A percentile compares a stretch with the other conserved stretches of the same genome.
Evolutionary conservation across 164 flowering plant genomes (phyloP).

Genomic region (Nymphaea thermarum): DNA sequence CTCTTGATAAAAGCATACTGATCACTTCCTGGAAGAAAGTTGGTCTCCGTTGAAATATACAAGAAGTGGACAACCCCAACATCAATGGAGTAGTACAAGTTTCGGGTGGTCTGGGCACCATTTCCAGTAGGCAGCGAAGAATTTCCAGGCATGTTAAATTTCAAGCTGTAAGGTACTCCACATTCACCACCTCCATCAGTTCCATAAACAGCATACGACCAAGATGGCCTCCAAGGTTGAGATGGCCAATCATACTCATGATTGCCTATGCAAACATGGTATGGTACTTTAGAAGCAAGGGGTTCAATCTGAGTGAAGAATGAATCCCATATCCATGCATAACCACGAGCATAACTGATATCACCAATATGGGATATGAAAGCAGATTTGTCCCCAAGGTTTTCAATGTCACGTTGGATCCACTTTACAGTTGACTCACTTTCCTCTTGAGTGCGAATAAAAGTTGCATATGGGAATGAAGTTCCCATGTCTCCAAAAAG

Average conservation of each 20-base stretch:
- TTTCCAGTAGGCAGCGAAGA: conserved; percentile 76
- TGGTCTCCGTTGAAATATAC: conserved; percentile 91
- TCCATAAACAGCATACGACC: conserved; percentile 42
- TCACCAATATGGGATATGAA: conserved; percentile 94
- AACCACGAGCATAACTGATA: conserved; percentile 95
- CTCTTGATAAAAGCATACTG: conserved; percentile 64
- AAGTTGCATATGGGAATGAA: conserved; percentile 67
- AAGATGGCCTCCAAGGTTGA: conserved; percentile 91
- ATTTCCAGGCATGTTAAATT: conserved; percentile 92
- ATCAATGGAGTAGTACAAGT: conserved; percentile 76
- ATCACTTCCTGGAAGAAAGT: conserved; percentile 72
- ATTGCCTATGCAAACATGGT: conserved; percentile 96
- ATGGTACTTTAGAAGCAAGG: conserved; percentile 73
- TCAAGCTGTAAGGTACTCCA: conserved; percentile 89
- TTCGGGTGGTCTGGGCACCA: conserved; percentile 60
- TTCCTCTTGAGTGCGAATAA: conserved; percentile 77
- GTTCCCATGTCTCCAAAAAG: conserved; percentile 96
- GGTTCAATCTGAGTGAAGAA: conserved; percentile 84
- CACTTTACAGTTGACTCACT: conserved; percentile 75
- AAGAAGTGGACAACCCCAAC: conserved; percentile 78
- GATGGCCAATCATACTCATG: conserved; percentile 94
- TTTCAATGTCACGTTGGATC: conserved; percentile 82
- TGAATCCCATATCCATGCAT: conserved; percentile 92
- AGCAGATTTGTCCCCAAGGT: conserved; percentile 74
- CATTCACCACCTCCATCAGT: conserved; percentile 98